phyloP scores from a whole-genome alignment of 495 filamentous ascomycete genomes.

The Penicillium canescens region DNA sequence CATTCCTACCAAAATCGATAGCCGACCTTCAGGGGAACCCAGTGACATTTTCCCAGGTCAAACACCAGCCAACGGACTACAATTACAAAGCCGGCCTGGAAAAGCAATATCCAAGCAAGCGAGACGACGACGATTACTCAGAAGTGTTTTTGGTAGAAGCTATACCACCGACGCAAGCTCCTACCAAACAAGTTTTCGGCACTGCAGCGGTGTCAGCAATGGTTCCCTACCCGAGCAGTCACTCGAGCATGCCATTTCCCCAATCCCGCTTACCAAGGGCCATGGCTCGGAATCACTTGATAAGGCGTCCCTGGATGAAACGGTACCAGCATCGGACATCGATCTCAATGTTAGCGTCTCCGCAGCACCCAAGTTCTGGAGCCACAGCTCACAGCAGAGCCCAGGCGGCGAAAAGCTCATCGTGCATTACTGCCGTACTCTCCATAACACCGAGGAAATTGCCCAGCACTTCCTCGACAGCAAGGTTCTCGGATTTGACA shows the following conservation, averaged over 20 bases:
- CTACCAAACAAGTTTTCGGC: neutral
- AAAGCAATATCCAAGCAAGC: too few relatives aligned
- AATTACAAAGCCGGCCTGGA: too few relatives aligned
- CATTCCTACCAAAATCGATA: too few relatives aligned
- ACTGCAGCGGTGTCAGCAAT: neutral
- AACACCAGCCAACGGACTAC: too few relatives aligned
- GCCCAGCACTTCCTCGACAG: constrained; percentile 67
- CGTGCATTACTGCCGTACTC: constrained; percentile 75
- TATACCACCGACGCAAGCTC: neutral
- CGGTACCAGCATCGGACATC: neutral
- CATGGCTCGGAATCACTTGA: neutral
- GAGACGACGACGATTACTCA: too few relatives aligned
- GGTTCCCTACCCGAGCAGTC: neutral
- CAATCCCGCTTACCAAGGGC: neutral
- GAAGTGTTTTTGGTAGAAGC: neutral
- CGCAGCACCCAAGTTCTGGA: constrained; percentile 56
- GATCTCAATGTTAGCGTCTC: neutral
- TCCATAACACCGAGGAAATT: constrained; percentile 64
- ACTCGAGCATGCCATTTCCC: neutral
- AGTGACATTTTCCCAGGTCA: too few relatives aligned
- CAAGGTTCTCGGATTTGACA: constrained; percentile 76
- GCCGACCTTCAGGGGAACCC: too few relatives aligned
- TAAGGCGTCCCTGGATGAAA: neutral
- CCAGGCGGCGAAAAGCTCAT: constrained; percentile 48
- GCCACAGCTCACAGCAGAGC: constrained; percentile 61